A percentile compares a stretch with the other conserved stretches of the same genome.
Conservation (phyloP, 495 filamentous ascomycete genomes). For the Hypoxylon cercidicola region DNA sequence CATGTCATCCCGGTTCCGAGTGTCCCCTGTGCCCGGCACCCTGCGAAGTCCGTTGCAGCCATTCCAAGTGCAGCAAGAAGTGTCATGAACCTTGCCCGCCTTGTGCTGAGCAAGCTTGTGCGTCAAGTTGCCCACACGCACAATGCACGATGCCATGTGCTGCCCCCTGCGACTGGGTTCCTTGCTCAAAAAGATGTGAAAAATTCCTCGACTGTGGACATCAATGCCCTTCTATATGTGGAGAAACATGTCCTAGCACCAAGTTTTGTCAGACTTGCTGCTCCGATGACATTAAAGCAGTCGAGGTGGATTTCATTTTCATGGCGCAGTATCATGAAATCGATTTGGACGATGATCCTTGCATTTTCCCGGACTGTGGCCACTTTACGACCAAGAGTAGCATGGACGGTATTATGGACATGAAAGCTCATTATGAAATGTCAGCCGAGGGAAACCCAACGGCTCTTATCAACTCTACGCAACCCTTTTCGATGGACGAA, state of each 20-base stretch:
- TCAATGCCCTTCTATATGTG: slow-evolving; percentile 72
- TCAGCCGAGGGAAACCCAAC: slow-evolving; percentile 55
- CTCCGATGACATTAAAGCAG: slow-evolving; percentile 53
- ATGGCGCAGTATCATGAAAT: slow-evolving; percentile 63
- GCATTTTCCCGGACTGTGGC: slow-evolving; percentile 73
- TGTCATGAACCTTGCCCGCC: slow-evolving; percentile 74
- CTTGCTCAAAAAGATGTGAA: slow-evolving; percentile 72
- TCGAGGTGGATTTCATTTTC: slow-evolving; percentile 66
- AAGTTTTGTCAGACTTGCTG: slow-evolving; percentile 68
- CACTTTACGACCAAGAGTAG: slow-evolving; percentile 71
- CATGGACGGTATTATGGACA: slow-evolving; percentile 74
- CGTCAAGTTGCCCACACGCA: slow-evolving; percentile 66
- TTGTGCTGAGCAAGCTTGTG: slow-evolving; percentile 67
- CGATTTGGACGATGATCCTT: slow-evolving; percentile 68
- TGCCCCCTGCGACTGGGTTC: slow-evolving; percentile 74
- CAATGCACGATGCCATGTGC: slow-evolving; percentile 75
- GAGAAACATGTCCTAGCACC: slow-evolving; percentile 68
- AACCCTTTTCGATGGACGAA: slow-evolving; percentile 64
- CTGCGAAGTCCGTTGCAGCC: slow-evolving; percentile 71
- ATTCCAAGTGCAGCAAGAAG: slow-evolving; percentile 67
- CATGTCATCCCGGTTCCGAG: slow-evolving; percentile 63
- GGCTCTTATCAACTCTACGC: slow-evolving; percentile 52
- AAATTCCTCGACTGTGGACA: slow-evolving; percentile 70
- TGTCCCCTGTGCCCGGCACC: slow-evolving; percentile 65
- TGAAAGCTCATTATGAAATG: slow-evolving; percentile 66